These are phyloP conservation scores for Termitomyces sp. DNA, from an alignment of 768 basidiomycete species.

Conservation along the genomic window DNA sequence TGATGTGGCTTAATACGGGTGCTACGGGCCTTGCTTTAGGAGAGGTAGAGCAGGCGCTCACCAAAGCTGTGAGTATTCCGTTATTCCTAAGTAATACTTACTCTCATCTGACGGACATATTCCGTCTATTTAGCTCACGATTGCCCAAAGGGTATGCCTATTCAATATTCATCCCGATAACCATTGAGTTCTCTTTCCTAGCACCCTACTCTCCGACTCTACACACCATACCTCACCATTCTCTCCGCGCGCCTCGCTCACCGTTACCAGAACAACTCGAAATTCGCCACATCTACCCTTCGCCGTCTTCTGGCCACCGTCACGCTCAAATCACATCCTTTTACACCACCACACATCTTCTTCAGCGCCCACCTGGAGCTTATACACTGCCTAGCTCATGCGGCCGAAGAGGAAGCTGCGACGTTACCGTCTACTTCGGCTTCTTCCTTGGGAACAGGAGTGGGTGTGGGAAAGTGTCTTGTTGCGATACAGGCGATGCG, in stretches of 20 bases:
- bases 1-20: conserved; percentile 38
- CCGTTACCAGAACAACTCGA: conserved; percentile 43
- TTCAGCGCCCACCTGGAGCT: conserved; percentile 54
- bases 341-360: conserved; percentile 36
- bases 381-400: conserved; percentile 30
- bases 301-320: conserved; percentile 45
- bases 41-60: conserved; percentile 66
- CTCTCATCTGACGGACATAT: neutral
- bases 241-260: conserved; percentile 56
- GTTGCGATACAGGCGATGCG: conserved; percentile 30
- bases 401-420: conserved; percentile 11
- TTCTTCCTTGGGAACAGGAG: conserved; percentile 7
- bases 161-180: neutral
- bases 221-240: conserved; percentile 53
- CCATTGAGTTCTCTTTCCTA: conserved; percentile 15
- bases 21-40: conserved; percentile 46
- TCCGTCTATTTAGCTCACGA: conserved; percentile 33
- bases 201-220: conserved; percentile 62
- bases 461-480: conserved; percentile 17
- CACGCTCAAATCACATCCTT: conserved; percentile 15
- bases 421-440: neutral
- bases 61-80: conserved; percentile 54
- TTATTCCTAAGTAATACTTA: neutral
- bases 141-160: conserved; percentile 52
- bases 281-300: conserved; percentile 55